A percentile compares a stretch with the other conserved stretches of the same genome.
phyloP scores from a whole-genome alignment of 1,139 yeast species.

The Ogataea hybrid region DNA sequence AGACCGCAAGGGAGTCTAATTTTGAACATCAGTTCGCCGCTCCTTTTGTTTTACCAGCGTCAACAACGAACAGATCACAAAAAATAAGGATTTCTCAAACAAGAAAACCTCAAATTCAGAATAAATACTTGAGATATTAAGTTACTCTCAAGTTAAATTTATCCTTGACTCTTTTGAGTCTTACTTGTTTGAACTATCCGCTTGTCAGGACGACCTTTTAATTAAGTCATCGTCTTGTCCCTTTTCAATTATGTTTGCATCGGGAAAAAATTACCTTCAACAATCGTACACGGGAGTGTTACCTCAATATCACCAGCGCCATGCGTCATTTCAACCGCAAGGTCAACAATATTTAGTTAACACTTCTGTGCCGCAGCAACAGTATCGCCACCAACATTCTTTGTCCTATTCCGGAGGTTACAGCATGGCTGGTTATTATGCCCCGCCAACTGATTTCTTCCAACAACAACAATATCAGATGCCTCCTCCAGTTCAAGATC shows the following conservation, averaged over 20 bases:
- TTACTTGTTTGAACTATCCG: constrained; percentile 5
- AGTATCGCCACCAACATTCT: constrained; percentile 18
- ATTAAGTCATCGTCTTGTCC: constrained; percentile 22
- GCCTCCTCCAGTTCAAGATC: constrained; percentile 9
- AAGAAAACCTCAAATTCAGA: constrained; percentile 4
- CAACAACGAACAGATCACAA: constrained; percentile 11
- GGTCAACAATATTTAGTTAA: constrained; percentile 8
- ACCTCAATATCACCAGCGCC: constrained; percentile 21
- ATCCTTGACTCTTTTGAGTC: constrained; percentile 1
- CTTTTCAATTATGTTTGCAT: constrained; percentile 16
- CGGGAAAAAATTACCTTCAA: constrained; percentile 14
- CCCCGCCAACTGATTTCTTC: constrained; percentile 8
- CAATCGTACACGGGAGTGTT: constrained; percentile 9
- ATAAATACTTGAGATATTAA: constrained; percentile 19
- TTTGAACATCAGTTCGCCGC: not conserved
- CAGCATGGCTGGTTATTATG: constrained; percentile 13
- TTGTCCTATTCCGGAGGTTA: constrained; percentile 18
- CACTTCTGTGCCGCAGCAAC: constrained; percentile 8
- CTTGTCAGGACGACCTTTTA: constrained; percentile 23
- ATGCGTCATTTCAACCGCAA: constrained; percentile 18
- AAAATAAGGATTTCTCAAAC: constrained; percentile 3
- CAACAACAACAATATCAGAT: constrained; percentile 14
- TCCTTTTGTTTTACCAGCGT: constrained; percentile 7
- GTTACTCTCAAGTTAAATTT: constrained; percentile 14
- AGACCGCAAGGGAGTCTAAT: constrained; percentile 6